Conservation (phyloP, 768 basidiomycete genomes). For the Lactarius evosmus region DNA sequence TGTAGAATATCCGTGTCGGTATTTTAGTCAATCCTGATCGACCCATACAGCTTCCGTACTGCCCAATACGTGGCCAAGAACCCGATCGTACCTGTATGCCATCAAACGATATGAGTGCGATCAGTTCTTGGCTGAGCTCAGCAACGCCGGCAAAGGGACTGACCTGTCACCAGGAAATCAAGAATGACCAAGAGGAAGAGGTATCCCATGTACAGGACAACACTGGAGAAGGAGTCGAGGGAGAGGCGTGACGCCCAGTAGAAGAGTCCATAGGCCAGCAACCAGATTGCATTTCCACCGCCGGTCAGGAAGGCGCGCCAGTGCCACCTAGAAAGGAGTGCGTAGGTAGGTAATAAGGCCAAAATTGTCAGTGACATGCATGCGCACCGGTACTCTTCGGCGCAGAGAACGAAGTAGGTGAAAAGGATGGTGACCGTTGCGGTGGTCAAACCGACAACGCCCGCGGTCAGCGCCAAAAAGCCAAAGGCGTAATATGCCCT, state of each 20-base stretch:
- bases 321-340: constrained; percentile 68
- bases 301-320: constrained; percentile 94
- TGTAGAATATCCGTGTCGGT: not conserved
- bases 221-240: constrained; percentile 75
- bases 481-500: constrained; percentile 96
- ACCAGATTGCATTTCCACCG: constrained; percentile 90
- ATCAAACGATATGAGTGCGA: not conserved
- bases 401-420: constrained; percentile 88
- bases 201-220: constrained; percentile 87
- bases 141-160: constrained; percentile 28
- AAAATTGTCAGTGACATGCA: not conserved
- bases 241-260: constrained; percentile 87
- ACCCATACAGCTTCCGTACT: constrained; percentile 76
- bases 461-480: constrained; percentile 84
- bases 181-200: constrained; percentile 77
- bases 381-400: constrained; percentile 85
- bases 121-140: constrained; percentile 3
- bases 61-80: constrained; percentile 92
- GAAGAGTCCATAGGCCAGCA: constrained; percentile 83
- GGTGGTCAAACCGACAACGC: constrained; percentile 79
- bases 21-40: constrained; percentile 68
- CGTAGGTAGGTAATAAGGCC: constrained; percentile 12
- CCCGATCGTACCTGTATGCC: constrained; percentile 75
- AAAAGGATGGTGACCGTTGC: constrained; percentile 89
- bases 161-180: constrained; percentile 86